phyloP scores from a whole-genome alignment of 108 stramenopile species.

The Nitzschia putrida region DNA sequence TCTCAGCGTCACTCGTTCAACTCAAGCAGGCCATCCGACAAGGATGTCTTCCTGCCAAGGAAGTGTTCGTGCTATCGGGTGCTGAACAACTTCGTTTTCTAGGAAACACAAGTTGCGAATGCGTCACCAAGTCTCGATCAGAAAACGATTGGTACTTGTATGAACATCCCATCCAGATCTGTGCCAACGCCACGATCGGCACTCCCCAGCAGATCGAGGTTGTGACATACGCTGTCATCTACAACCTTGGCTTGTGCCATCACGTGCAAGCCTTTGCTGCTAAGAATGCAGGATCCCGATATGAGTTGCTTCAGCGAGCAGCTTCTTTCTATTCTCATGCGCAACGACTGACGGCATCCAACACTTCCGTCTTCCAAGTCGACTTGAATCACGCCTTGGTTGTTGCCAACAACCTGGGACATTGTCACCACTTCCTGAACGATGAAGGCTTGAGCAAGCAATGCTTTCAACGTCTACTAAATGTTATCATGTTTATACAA shows the following conservation, averaged over 20 bases:
- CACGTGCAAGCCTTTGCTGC: slow-evolving; percentile 13
- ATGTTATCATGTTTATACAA: slow-evolving; percentile 24
- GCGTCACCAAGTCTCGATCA: neutral
- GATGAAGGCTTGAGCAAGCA: slow-evolving; percentile 5
- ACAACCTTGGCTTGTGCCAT: slow-evolving; percentile 27
- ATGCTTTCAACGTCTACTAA: slow-evolving; percentile 26
- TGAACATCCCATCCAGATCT: slow-evolving; percentile 4
- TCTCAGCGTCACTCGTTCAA: slow-evolving; percentile 13
- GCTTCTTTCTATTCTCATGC: slow-evolving; percentile 13
- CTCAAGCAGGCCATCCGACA: slow-evolving; percentile 13
- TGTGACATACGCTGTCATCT: slow-evolving; percentile 14
- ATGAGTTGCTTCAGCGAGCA: neutral
- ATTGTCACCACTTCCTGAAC: slow-evolving; percentile 15
- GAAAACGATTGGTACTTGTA: slow-evolving; percentile 18
- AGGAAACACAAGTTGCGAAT: neutral
- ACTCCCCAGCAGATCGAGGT: neutral
- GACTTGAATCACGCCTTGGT: slow-evolving; percentile 10
- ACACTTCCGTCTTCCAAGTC: neutral
- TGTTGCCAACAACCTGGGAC: slow-evolving; percentile 26
- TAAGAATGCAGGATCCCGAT: neutral
- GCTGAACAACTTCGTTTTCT: slow-evolving; percentile 6
- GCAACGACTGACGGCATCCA: neutral
- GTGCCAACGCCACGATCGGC: neutral
- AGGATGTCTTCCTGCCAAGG: slow-evolving; percentile 4
- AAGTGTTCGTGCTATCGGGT: neutral